Evolutionary conservation across 2,329 filamentous ascomycete genomes (phyloP).

Genomic region (Phyllosticta paracitricarpa): DNA sequence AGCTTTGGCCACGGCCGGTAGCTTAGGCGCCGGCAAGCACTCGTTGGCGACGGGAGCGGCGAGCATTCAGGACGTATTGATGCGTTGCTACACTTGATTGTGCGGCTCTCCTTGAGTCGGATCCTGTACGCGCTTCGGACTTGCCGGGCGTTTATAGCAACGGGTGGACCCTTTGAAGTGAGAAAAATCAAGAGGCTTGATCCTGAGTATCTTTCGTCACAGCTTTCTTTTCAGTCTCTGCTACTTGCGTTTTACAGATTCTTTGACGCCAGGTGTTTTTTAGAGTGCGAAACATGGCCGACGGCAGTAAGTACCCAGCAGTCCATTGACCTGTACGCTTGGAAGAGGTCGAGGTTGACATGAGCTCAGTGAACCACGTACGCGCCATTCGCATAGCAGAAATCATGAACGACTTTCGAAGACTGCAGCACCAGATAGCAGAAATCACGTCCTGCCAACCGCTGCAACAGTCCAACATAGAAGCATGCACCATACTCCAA

Average conservation of each 20-base stretch:
- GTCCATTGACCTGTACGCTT: neutral
- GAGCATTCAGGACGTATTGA: neutral
- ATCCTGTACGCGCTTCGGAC: neutral
- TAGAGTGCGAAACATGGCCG: constrained; percentile 38
- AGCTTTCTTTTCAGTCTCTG: neutral
- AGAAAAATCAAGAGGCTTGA: neutral
- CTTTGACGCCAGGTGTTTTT: neutral
- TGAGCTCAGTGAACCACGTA: constrained; percentile 48
- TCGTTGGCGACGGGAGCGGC: neutral
- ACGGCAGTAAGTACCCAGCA: constrained; percentile 41
- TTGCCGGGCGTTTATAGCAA: neutral
- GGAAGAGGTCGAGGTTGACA: neutral
- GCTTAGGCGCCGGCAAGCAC: neutral
- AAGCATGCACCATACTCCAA: constrained; percentile 49
- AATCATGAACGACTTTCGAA: constrained; percentile 55
- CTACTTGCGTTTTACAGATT: neutral
- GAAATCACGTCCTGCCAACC: constrained; percentile 42
- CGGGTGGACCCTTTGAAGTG: neutral
- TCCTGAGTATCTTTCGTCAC: neutral
- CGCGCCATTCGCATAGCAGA: constrained; percentile 53
- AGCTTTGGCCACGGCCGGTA: neutral
- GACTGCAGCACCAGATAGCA: constrained; percentile 48
- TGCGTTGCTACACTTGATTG: neutral
- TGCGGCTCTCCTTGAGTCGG: neutral
- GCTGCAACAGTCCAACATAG: constrained; percentile 45